These are phyloP conservation scores for Penicillium roqueforti DNA, from an alignment of 495 filamentous ascomycete species.

Conservation along the genomic window DNA sequence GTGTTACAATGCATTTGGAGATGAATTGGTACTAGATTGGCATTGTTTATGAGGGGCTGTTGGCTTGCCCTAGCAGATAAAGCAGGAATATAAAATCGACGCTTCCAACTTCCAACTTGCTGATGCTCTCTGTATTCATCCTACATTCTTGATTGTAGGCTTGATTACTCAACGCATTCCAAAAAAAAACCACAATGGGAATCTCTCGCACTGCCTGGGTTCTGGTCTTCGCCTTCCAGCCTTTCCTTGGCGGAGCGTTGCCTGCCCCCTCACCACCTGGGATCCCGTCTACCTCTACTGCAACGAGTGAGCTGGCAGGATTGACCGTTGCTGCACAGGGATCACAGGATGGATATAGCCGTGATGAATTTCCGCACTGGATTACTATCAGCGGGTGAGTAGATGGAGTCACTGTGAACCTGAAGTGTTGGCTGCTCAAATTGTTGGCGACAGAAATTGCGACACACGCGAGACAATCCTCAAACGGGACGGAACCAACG, in stretches of 20 bases:
- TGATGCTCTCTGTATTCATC: background rate
- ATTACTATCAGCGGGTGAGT: slow-evolving; percentile 44
- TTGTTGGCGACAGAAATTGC: slow-evolving; percentile 44
- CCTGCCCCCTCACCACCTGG: slow-evolving; percentile 44
- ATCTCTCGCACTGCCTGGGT: background rate
- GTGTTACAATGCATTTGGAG: slow-evolving; percentile 14
- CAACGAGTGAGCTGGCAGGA: slow-evolving; percentile 49
- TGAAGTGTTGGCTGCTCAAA: background rate
- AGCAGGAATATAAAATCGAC: background rate
- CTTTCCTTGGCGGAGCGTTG: slow-evolving; percentile 2
- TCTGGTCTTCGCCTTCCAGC: slow-evolving; percentile 14
- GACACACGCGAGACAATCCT: slow-evolving; percentile 65
- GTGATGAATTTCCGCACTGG: slow-evolving; percentile 67
- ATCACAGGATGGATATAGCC: slow-evolving; percentile 52
- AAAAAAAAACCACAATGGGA: background rate
- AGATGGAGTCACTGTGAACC: too few species aligned
- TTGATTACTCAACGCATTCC: background rate
- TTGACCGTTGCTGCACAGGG: slow-evolving; percentile 52
- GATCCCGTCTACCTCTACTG: slow-evolving; percentile 53
- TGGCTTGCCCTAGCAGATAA: background rate
- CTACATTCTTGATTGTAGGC: background rate
- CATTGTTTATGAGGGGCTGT: background rate
- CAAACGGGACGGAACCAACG: slow-evolving; percentile 60
- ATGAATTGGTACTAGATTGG: background rate
- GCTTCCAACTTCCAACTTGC: background rate